Evolutionary conservation across 2,329 filamentous ascomycete genomes (phyloP).

Genomic region (Diaporthe sp.): DNA sequence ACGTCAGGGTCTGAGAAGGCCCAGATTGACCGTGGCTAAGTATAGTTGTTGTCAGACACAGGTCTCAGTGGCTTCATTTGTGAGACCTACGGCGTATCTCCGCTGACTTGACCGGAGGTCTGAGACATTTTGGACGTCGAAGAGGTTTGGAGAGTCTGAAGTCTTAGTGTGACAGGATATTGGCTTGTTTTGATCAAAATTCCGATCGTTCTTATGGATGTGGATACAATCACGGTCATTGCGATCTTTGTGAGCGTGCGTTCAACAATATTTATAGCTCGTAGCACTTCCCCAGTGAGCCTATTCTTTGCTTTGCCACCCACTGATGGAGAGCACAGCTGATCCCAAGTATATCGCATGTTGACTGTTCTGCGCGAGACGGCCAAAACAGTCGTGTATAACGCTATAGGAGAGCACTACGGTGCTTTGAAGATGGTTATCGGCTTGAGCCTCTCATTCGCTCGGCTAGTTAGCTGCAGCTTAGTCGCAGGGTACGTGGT

Average conservation of each 20-base stretch:
- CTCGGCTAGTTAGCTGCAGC: neutral
- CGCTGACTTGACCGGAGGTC: conserved; percentile 5
- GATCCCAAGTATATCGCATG: too few relatives aligned
- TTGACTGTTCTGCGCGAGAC: neutral
- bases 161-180: too few relatives aligned
- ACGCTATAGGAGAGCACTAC: neutral
- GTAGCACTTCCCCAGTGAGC: neutral
- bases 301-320: neutral
- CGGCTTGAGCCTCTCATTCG: neutral
- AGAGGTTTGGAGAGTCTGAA: too few relatives aligned
- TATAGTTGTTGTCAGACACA: neutral
- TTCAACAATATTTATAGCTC: neutral
- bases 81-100: neutral
- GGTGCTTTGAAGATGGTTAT: neutral
- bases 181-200: neutral
- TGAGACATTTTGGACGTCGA: neutral
- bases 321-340: neutral
- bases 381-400: neutral
- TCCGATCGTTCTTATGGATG: neutral
- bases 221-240: neutral
- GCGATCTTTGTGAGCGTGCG: neutral
- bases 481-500: neutral
- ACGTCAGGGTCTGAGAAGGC: neutral
- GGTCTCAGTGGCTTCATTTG: rapidly evolving
- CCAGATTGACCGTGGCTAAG: neutral